Percentiles rank a stretch among this genome's conserved stretches.
Conservation (phyloP, 2,329 filamentous ascomycete genomes). For the Fusarium nygamai region DNA sequence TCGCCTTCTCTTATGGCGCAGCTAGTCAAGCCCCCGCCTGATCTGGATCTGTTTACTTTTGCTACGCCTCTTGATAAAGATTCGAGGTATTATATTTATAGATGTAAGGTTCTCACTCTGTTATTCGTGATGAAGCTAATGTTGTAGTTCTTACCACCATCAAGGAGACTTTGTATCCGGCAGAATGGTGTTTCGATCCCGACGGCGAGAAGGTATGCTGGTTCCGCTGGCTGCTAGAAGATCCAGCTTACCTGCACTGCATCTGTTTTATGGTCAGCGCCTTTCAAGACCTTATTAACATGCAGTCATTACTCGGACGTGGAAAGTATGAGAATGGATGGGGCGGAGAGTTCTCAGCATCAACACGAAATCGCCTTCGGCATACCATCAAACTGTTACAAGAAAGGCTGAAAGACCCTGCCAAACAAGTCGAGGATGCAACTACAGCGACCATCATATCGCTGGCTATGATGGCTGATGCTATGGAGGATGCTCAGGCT, state of each 20-base stretch:
- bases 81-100: conserved; percentile 27
- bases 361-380: conserved; percentile 21
- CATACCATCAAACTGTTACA: conserved; percentile 33
- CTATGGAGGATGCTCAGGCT: conserved; percentile 26
- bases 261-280: conserved; percentile 41
- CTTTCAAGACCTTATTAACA: conserved; percentile 27
- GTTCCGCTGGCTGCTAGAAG: conserved; percentile 45
- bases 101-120: conserved; percentile 1
- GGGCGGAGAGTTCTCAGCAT: conserved; percentile 10
- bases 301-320: not conserved
- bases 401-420: conserved; percentile 20
- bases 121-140: not conserved
- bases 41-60: conserved; percentile 34
- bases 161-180: conserved; percentile 44
- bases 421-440: conserved; percentile 28
- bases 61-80: conserved; percentile 25
- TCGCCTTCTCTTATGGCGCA: conserved; percentile 24
- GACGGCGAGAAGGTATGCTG: conserved; percentile 39
- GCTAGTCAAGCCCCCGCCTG: conserved; percentile 21
- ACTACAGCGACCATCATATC: conserved; percentile 34
- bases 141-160: conserved; percentile 40
- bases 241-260: conserved; percentile 40
- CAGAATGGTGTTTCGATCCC: conserved; percentile 42
- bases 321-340: not conserved
- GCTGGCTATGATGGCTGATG: conserved; percentile 39